Base-by-base conservation (phyloP, 805 yeast genomes). In the Maudiozyma bulderi region DNA sequence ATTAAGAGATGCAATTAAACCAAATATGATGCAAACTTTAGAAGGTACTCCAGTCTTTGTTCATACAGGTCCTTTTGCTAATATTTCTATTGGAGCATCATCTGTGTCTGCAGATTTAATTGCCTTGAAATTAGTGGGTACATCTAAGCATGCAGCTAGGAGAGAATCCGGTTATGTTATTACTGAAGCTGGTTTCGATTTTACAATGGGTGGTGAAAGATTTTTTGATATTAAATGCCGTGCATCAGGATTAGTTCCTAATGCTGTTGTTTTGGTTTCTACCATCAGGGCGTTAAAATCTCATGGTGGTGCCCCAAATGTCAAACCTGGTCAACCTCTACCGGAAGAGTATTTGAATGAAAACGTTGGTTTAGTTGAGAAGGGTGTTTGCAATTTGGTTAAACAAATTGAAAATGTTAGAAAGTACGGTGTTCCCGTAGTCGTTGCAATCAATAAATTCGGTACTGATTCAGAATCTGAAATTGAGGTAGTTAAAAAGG, bases 151-250 rank as follows among this genome's bases (percentile, higher is more conserved):
- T 14, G 7, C 15, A 3, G 15, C 40, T 32, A 46, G 48, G 14
- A 13, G 50, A 4, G 76, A 80, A 47, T 73, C 74, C 52, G 98
- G 98, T 56, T 91, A 79, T 64, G 98, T 89, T 48, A 87, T 91
- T 52, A 91, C 99, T 46, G 99, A 91, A 69, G 97, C 98, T 39
- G 99, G 99, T 47, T 91, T 91, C 71, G 98, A 91, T 70, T 91
- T 93, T 75, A 91, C 97, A 45, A 91, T 91, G 98, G 99, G 99
- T 56, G 98, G 98, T 58, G 99, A 91, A 74, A 79, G 98, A 62
- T 91, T 91, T 72, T 79, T 91, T 70, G 88, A 91, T 73, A 91
- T 91, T 68, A 91, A 91, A 73, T 89, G 97, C 69, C 82, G 98
- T 66, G 77, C 95, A 15, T 84, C 95, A 39, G 96, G 96, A 5